Conservation (phyloP, 2,329 filamentous ascomycete genomes). For the Sporothrix inflata region DNA sequence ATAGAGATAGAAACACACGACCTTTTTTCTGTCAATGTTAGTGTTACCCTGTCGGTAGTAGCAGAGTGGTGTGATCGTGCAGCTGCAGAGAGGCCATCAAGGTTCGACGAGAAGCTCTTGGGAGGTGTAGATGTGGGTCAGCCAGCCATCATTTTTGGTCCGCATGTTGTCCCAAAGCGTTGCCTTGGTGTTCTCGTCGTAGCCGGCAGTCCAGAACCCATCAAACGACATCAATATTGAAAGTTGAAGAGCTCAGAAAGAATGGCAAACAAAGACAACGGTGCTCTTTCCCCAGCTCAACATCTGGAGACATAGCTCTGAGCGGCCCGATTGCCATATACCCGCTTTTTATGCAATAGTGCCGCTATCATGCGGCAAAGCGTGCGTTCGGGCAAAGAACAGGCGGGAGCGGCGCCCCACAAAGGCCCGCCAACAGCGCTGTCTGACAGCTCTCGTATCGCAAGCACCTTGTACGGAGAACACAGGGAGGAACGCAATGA, state of each 20-base stretch:
- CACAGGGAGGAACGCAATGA: neutral
- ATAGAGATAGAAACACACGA: slow-evolving; percentile 9
- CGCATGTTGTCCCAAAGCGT: neutral
- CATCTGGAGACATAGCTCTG: neutral
- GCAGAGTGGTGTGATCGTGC: neutral
- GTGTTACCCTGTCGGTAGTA: neutral
- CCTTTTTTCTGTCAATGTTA: neutral
- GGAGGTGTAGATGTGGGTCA: slow-evolving; percentile 26
- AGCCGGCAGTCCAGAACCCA: neutral
- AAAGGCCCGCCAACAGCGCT: neutral
- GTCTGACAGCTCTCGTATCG: slow-evolving; percentile 15
- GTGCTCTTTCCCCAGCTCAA: neutral
- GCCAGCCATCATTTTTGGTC: neutral
- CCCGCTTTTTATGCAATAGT: neutral
- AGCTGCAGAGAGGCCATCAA: neutral
- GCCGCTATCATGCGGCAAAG: neutral
- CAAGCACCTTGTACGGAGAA: neutral
- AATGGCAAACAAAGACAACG: neutral
- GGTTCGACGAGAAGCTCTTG: neutral
- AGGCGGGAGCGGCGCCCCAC: neutral
- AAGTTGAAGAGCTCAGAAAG: neutral
- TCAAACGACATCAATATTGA: too few relatives aligned
- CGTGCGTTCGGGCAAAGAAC: neutral
- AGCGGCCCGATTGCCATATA: neutral
- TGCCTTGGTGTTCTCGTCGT: neutral